A percentile compares a stretch with the other conserved stretches of the same genome.
Conservation (phyloP, 495 filamentous ascomycete genomes). For the Penicillium cosmopolitanum region DNA sequence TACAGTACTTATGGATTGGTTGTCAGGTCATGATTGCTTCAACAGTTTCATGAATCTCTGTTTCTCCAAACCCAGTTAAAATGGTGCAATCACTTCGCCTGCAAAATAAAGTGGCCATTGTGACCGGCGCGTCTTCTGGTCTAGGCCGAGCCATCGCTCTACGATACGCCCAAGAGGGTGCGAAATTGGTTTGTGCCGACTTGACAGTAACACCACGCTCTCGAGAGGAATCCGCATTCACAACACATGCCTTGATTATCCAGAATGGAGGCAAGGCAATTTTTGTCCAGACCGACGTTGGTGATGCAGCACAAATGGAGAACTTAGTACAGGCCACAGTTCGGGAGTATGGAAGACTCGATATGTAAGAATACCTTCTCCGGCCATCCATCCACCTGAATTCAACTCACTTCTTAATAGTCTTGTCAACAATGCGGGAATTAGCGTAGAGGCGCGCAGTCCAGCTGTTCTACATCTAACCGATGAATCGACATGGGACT, state of each 20-base stretch:
- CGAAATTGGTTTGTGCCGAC: constrained; percentile 53
- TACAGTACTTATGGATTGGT: too few relatives aligned
- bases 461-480: constrained; percentile 43
- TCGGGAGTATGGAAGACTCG: constrained; percentile 46
- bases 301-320: constrained; percentile 39
- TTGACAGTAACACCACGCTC: constrained; percentile 36
- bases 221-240: constrained; percentile 33
- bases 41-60: too few relatives aligned
- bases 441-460: constrained; percentile 28
- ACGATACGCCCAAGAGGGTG: constrained; percentile 47
- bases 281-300: constrained; percentile 53
- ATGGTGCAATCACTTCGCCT: constrained; percentile 23
- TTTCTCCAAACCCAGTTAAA: too few relatives aligned
- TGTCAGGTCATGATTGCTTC: too few relatives aligned
- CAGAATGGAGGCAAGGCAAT: constrained; percentile 42
- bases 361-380: constrained; percentile 41
- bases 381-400: not conserved
- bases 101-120: constrained; percentile 44
- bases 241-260: constrained; percentile 48
- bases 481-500: constrained; percentile 46
- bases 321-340: constrained; percentile 41
- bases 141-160: constrained; percentile 52
- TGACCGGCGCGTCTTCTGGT: constrained; percentile 54
- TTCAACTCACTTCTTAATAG: constrained; percentile 24
- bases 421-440: constrained; percentile 60